Base-by-base conservation (phyloP, 371 early-diverging fungal genomes). In the Globomyces sp. region DNA sequence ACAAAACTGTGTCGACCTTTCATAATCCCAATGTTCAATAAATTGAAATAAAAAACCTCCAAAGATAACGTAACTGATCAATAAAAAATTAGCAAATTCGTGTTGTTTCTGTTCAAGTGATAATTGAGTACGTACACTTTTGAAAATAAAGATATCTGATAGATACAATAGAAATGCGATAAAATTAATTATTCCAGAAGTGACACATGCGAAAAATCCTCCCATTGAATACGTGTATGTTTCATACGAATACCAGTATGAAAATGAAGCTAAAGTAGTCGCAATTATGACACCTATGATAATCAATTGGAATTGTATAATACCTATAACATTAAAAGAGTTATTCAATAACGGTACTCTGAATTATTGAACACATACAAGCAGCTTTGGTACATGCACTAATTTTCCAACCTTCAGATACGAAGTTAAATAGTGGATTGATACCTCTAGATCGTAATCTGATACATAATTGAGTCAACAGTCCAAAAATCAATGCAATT, bases 81-180 rank as follows among this genome's bases (percentile, higher is more conserved):
- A 13, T 41, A 60, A 44, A 41, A 60, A 60, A 60, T 60, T 60
- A 5, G 60, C 60, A n/a, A 60, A 37, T 49, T 60, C 60, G 37
- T 47, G 44, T 44, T 60, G 39, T 34, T 41, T 60, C 13, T 60
- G 60, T 37, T 60, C 60, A 6, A 36, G 39, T 10, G 55, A 55
- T 24, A 24, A 24, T 24, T 24, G 24, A 24, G 24, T 24, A 24
- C 24, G 24, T 6, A 55, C 39, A 4, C 34, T 36, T 39, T 55
- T 55, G 39, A 37, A 55, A 39, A 39, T 39, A 10, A 55, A 4
- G 4, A 55, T 8, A 55, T 55, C 55, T 39, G 55, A 24, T 37
- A 55, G 37, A 37, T 39, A 39, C 55, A 55, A 37, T 24, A 37
- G 5, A 37, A 55, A 55, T 55, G 55, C 34, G n/a, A 55, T 55